Evolutionary conservation across 2,329 filamentous ascomycete genomes (phyloP).

Genomic region (Aspergillus persii): DNA sequence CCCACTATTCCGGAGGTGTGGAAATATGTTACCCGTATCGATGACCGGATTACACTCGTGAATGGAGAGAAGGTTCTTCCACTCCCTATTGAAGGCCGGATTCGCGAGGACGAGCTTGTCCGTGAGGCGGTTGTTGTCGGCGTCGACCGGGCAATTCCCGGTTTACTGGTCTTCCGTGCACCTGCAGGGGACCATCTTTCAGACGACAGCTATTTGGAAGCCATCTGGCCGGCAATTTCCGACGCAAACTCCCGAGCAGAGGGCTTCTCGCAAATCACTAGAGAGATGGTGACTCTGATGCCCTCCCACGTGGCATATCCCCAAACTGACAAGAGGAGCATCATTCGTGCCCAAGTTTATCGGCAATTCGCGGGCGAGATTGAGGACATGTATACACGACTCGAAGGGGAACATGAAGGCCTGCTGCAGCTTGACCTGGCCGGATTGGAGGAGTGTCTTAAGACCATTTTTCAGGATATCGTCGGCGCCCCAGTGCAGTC

Average conservation of each 20-base stretch:
- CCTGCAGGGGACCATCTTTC: background rate
- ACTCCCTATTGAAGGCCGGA: background rate
- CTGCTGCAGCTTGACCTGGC: background rate
- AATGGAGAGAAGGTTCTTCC: slow-evolving; percentile 9
- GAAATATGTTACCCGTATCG: slow-evolving; percentile 21
- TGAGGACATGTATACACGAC: slow-evolving; percentile 42
- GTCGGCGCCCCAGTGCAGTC: slow-evolving; percentile 17
- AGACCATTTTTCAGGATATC: slow-evolving; percentile 35
- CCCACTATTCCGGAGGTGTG: slow-evolving; percentile 16
- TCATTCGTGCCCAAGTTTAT: slow-evolving; percentile 54
- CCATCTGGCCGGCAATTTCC: slow-evolving; percentile 35
- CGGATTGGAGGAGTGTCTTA: slow-evolving; percentile 40
- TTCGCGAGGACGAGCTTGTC: background rate
- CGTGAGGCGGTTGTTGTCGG: background rate
- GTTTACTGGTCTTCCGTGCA: slow-evolving; percentile 18
- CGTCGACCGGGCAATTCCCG: slow-evolving; percentile 1
- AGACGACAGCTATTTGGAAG: background rate
- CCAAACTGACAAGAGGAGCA: slow-evolving; percentile 57
- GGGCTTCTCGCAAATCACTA: slow-evolving; percentile 40
- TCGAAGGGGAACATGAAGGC: slow-evolving; percentile 44
- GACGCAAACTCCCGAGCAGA: slow-evolving; percentile 31
- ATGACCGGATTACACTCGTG: slow-evolving; percentile 17
- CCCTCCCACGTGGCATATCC: slow-evolving; percentile 45
- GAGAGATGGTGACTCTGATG: slow-evolving; percentile 42
- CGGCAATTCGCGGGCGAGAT: slow-evolving; percentile 50